Conservation (phyloP, 2,329 filamentous ascomycete genomes). For the Pseudogymnoascus sp. region DNA sequence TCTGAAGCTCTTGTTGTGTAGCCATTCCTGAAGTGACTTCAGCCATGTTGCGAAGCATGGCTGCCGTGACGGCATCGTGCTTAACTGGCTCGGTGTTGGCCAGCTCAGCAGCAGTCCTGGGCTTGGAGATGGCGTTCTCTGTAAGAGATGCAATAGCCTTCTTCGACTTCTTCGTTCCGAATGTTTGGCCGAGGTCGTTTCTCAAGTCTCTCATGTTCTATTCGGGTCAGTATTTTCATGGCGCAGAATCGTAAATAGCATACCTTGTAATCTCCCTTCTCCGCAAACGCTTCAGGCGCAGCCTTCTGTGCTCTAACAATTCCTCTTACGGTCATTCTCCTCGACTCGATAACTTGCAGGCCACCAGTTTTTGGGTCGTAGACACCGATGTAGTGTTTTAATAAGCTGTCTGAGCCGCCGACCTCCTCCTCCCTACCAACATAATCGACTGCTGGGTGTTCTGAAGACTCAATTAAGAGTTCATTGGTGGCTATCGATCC, state of each 20-base stretch:
- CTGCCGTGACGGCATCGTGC: slow-evolving; percentile 47
- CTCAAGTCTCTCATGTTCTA: slow-evolving; percentile 54
- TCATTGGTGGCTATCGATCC: slow-evolving; percentile 33
- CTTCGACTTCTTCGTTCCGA: slow-evolving; percentile 79
- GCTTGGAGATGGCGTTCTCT: slow-evolving; percentile 58
- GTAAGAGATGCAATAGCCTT: slow-evolving; percentile 64
- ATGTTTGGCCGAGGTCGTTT: slow-evolving; percentile 65
- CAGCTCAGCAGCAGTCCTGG: slow-evolving; percentile 17
- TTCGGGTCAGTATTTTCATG: slow-evolving; percentile 15
- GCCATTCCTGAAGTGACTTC: slow-evolving; percentile 58
- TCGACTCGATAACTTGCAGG: slow-evolving; percentile 54
- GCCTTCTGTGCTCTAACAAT: slow-evolving; percentile 49
- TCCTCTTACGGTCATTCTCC: slow-evolving; percentile 55
- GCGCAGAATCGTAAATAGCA: slow-evolving; percentile 12
- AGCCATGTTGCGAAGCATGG: slow-evolving; percentile 57
- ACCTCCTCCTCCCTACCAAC: slow-evolving; percentile 47
- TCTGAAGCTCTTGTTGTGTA: slow-evolving; percentile 56
- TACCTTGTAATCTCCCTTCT: slow-evolving; percentile 29
- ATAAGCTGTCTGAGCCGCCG: slow-evolving; percentile 34
- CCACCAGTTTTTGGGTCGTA: slow-evolving; percentile 54
- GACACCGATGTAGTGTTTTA: slow-evolving; percentile 59
- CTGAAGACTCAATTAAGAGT: slow-evolving; percentile 50
- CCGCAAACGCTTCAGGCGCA: slow-evolving; percentile 38
- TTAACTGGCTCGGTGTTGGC: slow-evolving; percentile 32
- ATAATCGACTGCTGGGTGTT: slow-evolving; percentile 52